phyloP scores from a whole-genome alignment of 2,329 filamentous ascomycete species.

The Colletotrichum neosansevieriae region DNA sequence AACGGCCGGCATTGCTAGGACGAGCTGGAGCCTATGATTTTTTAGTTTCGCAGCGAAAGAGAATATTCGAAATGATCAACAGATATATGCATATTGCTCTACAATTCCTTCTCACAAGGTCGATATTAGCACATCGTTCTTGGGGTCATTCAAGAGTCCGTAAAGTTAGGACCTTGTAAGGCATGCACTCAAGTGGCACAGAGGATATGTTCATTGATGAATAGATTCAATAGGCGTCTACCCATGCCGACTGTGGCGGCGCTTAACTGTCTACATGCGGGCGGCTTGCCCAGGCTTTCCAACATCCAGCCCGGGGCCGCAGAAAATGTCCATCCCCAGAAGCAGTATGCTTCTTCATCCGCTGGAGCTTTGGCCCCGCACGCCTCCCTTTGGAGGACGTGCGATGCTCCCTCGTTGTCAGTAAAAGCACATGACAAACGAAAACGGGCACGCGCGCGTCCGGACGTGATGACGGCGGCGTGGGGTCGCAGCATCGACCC shows the following conservation, averaged over 20 bases:
- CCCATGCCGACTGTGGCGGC: constrained; percentile 45
- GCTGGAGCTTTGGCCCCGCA: constrained; percentile 39
- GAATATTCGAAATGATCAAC: too few relatives aligned
- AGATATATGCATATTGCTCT: too few relatives aligned
- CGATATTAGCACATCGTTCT: too few relatives aligned
- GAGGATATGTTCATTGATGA: constrained; percentile 44
- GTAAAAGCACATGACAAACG: constrained; percentile 40
- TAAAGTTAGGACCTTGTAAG: too few relatives aligned
- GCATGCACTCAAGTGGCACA: too few relatives aligned
- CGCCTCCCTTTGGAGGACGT: constrained; percentile 21
- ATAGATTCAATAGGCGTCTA: constrained; percentile 69
- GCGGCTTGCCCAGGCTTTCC: constrained; percentile 50
- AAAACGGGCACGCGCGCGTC: constrained; percentile 36
- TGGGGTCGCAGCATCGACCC: constrained; percentile 68
- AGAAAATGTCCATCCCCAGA: constrained; percentile 29
- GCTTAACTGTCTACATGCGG: constrained; percentile 42
- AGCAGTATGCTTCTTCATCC: constrained; percentile 30
- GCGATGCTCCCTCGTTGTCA: constrained; percentile 37
- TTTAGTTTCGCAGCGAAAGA: too few relatives aligned
- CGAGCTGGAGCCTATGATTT: too few relatives aligned
- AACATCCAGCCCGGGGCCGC: constrained; percentile 47
- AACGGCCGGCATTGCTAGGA: neutral
- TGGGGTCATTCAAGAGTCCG: too few relatives aligned
- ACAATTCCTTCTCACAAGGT: too few relatives aligned
- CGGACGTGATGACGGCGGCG: constrained; percentile 46